Conservation (phyloP, 2,329 filamentous ascomycete species). For the Pseudogymnoascus sp. region DNA sequence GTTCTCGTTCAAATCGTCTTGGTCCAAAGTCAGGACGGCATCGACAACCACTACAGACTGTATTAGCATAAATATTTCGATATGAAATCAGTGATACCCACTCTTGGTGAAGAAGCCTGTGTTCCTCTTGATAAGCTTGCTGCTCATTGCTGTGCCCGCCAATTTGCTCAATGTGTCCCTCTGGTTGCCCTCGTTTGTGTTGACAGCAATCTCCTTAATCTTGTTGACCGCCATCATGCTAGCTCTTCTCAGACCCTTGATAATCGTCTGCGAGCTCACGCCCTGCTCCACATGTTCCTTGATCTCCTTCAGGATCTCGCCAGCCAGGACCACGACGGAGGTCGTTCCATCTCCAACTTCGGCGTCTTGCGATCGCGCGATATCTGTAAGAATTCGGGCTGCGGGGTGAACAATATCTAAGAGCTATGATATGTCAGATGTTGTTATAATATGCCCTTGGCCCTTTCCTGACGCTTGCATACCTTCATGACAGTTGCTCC, state of each 20-base stretch:
- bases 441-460: slow-evolving; percentile 6
- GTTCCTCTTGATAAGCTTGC: slow-evolving; percentile 98
- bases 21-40: slow-evolving; percentile 88
- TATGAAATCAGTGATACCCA: slow-evolving; percentile 38
- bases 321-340: slow-evolving; percentile 93
- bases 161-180: slow-evolving; percentile 84
- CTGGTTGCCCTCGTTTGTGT: slow-evolving; percentile 73
- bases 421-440: slow-evolving; percentile 49
- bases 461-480: slow-evolving; percentile 20
- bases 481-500: slow-evolving; percentile 99
- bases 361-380: slow-evolving; percentile 96
- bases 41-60: slow-evolving; percentile 81
- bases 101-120: slow-evolving; percentile 96
- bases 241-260: slow-evolving; percentile 88
- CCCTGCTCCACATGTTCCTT: slow-evolving; percentile 95
- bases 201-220: slow-evolving; percentile 93
- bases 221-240: slow-evolving; percentile 93
- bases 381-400: slow-evolving; percentile 94
- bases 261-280: slow-evolving; percentile 93
- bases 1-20: slow-evolving; percentile 95
- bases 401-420: slow-evolving; percentile 98
- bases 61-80: slow-evolving; percentile 26
- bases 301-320: slow-evolving; percentile 94
- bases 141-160: slow-evolving; percentile 95
- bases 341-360: slow-evolving; percentile 98